Percentiles rank a stretch among this genome's conserved stretches.
Conservation (phyloP, 1,284 basidiomycete genomes). For the Irpex sp. region DNA sequence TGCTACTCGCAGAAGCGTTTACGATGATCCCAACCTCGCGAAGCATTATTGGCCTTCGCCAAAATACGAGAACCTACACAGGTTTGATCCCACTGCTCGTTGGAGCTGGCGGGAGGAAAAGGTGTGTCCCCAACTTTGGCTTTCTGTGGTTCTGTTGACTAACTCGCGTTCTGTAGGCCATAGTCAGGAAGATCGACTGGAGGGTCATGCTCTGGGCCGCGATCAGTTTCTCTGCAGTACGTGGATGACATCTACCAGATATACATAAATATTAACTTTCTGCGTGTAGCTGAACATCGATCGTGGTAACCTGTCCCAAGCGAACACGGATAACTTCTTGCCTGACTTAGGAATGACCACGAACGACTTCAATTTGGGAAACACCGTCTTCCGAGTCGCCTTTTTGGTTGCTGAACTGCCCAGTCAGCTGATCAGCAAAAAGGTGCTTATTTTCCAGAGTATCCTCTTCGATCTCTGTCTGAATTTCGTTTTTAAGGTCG, state of each 20-base stretch:
- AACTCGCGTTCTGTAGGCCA: slow-evolving; percentile 24
- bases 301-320: slow-evolving; percentile 32
- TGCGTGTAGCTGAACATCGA: slow-evolving; percentile 13
- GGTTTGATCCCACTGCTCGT: slow-evolving; percentile 57
- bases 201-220: slow-evolving; percentile 55
- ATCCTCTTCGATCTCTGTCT: not conserved
- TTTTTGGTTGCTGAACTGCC: slow-evolving; percentile 60
- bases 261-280: not conserved
- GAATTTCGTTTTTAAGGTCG: slow-evolving; percentile 33
- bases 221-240: slow-evolving; percentile 49
- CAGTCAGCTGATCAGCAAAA: slow-evolving; percentile 62
- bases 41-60: slow-evolving; percentile 49
- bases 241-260: not conserved
- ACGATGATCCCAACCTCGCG: slow-evolving; percentile 40
- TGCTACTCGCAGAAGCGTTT: slow-evolving; percentile 20
- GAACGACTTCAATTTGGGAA: slow-evolving; percentile 60
- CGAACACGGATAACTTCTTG: slow-evolving; percentile 61
- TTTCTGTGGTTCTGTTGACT: not conserved
- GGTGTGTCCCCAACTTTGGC: slow-evolving; percentile 24
- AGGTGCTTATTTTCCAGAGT: slow-evolving; percentile 2
- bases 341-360: slow-evolving; percentile 54
- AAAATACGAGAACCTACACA: slow-evolving; percentile 55
- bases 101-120: slow-evolving; percentile 65
- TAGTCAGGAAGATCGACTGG: slow-evolving; percentile 52
- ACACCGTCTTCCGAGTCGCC: slow-evolving; percentile 35